phyloP scores from a whole-genome alignment of 768 basidiomycete species.

The Amanita pseudoporphyria region DNA sequence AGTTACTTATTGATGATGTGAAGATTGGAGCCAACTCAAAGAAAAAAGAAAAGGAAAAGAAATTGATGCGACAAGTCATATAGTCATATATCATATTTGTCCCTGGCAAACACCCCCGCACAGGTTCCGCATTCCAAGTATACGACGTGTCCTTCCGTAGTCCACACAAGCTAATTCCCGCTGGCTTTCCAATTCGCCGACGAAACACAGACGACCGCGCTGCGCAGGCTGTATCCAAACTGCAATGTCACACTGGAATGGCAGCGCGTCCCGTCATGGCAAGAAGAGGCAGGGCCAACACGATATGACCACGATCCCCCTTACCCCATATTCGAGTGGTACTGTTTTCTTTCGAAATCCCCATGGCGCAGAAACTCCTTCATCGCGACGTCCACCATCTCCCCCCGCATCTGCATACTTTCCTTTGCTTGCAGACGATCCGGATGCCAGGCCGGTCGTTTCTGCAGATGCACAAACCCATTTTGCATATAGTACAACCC shows the following conservation, averaged over 20 bases:
- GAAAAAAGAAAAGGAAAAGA: too few relatives aligned
- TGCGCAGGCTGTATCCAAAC: not conserved
- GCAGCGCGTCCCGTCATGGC: constrained; percentile 29
- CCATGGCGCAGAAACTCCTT: constrained; percentile 14
- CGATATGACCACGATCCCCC: constrained; percentile 11
- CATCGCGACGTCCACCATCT: constrained; percentile 35
- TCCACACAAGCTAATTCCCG: too few relatives aligned
- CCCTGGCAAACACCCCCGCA: too few relatives aligned
- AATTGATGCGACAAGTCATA: too few relatives aligned
- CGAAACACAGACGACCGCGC: not conserved
- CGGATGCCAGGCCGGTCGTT: constrained; percentile 41
- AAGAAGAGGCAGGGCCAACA: constrained; percentile 20
- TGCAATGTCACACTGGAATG: constrained; percentile 11
- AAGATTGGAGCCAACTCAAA: too few relatives aligned
- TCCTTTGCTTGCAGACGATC: constrained; percentile 41
- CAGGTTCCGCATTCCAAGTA: too few relatives aligned
- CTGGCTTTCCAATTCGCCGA: not conserved
- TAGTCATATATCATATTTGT: too few relatives aligned
- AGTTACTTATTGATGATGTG: too few relatives aligned
- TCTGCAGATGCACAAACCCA: constrained; percentile 59
- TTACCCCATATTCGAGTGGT: constrained; percentile 28
- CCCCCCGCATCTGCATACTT: constrained; percentile 83
- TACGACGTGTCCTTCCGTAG: too few relatives aligned
- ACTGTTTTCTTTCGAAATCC: not conserved
- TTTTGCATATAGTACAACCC: constrained; percentile 77